A percentile compares a stretch with the other conserved stretches of the same genome.
These are phyloP conservation scores for Aspergillus egyptiacus DNA, from an alignment of 495 filamentous ascomycete genomes.

Conservation along the genomic window DNA sequence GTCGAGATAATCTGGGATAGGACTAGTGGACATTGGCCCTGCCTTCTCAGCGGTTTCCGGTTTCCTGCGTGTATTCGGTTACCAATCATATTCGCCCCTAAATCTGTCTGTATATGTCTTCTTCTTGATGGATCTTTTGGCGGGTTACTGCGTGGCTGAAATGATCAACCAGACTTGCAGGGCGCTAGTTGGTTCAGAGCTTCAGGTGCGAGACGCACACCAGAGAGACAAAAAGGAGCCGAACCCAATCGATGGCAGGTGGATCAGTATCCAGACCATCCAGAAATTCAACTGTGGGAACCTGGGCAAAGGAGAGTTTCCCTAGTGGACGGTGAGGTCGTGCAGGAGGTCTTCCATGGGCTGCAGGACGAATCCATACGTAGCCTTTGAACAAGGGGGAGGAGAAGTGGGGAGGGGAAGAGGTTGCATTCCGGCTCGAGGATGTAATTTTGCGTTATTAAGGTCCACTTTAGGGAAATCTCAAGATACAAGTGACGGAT, in stretches of 20 bases:
- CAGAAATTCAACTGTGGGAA: constrained; percentile 8
- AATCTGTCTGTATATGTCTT: constrained; percentile 4
- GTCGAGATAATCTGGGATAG: constrained; percentile 4
- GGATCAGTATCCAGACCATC: constrained; percentile 11
- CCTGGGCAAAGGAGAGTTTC: constrained; percentile 3
- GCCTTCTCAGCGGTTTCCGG: background rate
- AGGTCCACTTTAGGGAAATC: no score
- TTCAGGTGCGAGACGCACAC: constrained; percentile 17
- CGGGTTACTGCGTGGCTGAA: constrained; percentile 18
- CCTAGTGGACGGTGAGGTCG: constrained; percentile 19
- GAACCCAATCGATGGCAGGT: constrained; percentile 15
- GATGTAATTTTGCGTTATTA: background rate
- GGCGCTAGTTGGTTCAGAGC: constrained; percentile 23
- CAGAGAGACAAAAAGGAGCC: constrained; percentile 14
- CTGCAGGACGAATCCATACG: constrained; percentile 21
- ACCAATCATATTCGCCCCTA: background rate
- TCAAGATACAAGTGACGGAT: no score
- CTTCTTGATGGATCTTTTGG: background rate
- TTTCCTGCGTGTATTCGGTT: background rate
- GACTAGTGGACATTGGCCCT: constrained; percentile 1
- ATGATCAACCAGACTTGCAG: constrained; percentile 22
- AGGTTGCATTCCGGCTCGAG: constrained; percentile 19
- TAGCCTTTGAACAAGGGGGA: constrained; percentile 22
- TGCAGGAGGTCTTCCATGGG: constrained; percentile 24
- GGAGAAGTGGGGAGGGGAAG: constrained; percentile 5